Evolutionary conservation across 2,329 filamentous ascomycete genomes (phyloP).

Genomic region (Penicillium sp.): DNA sequence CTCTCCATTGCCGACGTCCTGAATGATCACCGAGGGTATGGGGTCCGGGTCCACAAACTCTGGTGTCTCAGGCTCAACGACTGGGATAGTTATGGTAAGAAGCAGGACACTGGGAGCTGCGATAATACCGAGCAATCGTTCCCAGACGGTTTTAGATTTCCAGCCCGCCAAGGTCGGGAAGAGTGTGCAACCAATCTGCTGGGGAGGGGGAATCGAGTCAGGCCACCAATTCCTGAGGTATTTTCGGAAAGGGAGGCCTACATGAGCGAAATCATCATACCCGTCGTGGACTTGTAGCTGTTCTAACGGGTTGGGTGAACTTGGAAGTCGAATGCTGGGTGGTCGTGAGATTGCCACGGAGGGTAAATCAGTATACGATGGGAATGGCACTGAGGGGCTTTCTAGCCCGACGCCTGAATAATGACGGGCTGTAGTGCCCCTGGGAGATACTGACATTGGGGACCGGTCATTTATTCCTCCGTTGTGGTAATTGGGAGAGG

Average conservation of each 20-base stretch:
- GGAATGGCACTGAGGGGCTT: constrained; percentile 63
- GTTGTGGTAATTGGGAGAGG: constrained; percentile 40
- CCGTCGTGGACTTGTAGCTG: constrained; percentile 29
- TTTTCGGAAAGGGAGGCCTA: constrained; percentile 39
- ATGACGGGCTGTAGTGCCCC: constrained; percentile 20
- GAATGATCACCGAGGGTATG: constrained; percentile 28
- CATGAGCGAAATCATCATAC: constrained; percentile 38
- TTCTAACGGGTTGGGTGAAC: constrained; percentile 39
- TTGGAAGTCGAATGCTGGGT: constrained; percentile 57
- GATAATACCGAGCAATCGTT: constrained; percentile 75
- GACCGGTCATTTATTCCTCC: constrained; percentile 24
- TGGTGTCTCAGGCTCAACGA: constrained; percentile 69
- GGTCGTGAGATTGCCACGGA: constrained; percentile 46
- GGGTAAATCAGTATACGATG: constrained; percentile 63
- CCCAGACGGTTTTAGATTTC: constrained; percentile 78
- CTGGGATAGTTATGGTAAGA: constrained; percentile 84
- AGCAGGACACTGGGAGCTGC: constrained; percentile 90
- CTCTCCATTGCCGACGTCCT: constrained; percentile 20
- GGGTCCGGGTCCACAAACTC: constrained; percentile 49
- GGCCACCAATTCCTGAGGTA: constrained; percentile 73
- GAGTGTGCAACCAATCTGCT: constrained; percentile 68
- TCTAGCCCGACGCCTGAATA: constrained; percentile 16
- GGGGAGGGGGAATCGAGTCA: constrained; percentile 68
- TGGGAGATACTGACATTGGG: constrained; percentile 33
- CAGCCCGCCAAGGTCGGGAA: constrained; percentile 87